Evolutionary conservation across 2,329 filamentous ascomycete genomes (phyloP), one percentile per base, ranked within the genome.

Genomic region (Fusarium compactum): DNA sequence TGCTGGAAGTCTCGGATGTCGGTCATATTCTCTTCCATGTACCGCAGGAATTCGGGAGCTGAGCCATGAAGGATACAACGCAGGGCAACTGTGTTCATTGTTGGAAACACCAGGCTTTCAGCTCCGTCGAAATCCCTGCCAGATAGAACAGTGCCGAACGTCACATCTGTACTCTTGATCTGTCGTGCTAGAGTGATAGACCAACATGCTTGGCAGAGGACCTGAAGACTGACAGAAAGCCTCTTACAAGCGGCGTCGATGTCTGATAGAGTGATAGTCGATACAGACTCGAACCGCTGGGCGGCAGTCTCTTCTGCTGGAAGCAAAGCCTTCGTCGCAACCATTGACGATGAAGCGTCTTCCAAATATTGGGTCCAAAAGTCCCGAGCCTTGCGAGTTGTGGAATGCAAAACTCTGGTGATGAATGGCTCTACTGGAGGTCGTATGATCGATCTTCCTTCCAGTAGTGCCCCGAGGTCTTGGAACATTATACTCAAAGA

Each of bases 1-100:
- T 93, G 89, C 77, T 97, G 93, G 76, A 91, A 89, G 63, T 90
- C 86, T n/a, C 89, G 83, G 30, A 94, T 86, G 25, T 86, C 85
- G 3, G 85, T 83, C 79, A 92, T 87, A 65, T 87, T 91, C 3
- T 90, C 86, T 75, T 97, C 94, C 69, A 94, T 85, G 74, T 95
- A 92, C 15, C 83, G 84, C 29, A 97, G 80, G 80, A 97, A 90
- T 1, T 90, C 85, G 1, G 78, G 69, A 0, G 87, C 81, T 0
- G 85, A 89, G 3, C 93, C 93, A 72, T 96, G 92, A 4, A 97
- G 78, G 5, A 95, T 85, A 3, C 87, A 87, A 14, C 94, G 86
- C 10, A 97, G 84, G 0, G 91, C 88, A 0, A 97, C 90, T 0
- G 95, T 97, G 76, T 97, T 98, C 92, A 98, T 97, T 0, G 92